phyloP scores from a whole-genome alignment of 2,329 filamentous ascomycete species.

The Xylariaceae sp. region DNA sequence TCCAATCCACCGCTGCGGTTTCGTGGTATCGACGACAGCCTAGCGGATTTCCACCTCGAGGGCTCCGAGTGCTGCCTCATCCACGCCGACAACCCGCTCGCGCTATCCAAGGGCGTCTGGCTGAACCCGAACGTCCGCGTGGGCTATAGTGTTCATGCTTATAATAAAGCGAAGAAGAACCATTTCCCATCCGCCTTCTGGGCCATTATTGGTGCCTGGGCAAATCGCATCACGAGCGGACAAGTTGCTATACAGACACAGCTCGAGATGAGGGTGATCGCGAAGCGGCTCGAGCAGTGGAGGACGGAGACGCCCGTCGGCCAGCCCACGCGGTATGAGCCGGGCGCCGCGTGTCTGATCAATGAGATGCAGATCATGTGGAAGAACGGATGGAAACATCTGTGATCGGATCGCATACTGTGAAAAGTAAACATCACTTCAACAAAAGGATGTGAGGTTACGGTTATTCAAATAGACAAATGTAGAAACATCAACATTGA shows the following conservation, averaged over 20 bases:
- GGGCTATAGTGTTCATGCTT: conserved; percentile 43
- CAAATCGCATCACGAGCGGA: conserved; percentile 31
- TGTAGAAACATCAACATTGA: background rate
- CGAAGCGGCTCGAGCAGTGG: conserved; percentile 40
- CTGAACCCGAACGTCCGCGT: conserved; percentile 55
- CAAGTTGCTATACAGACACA: conserved; percentile 32
- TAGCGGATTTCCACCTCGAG: conserved; percentile 52
- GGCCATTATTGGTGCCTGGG: conserved; percentile 39
- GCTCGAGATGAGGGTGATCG: conserved; percentile 37
- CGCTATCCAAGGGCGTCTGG: conserved; percentile 43
- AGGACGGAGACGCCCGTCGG: conserved; percentile 31
- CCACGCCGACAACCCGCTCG: conserved; percentile 52
- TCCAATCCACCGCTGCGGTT: conserved; percentile 47
- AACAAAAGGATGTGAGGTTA: conserved; percentile 9
- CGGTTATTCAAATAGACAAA: background rate
- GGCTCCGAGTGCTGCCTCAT: conserved; percentile 61
- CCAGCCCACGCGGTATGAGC: conserved; percentile 33
- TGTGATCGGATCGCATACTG: no score
- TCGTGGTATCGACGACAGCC: conserved; percentile 57
- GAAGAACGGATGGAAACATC: conserved; percentile 55
- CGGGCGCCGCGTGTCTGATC: conserved; percentile 49
- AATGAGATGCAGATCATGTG: conserved; percentile 59
- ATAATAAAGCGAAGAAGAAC: conserved; percentile 34
- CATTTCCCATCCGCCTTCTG: conserved; percentile 42
- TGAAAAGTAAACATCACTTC: no score